Base-by-base conservation (phyloP, 768 basidiomycete genomes). In the Boletales sp. region DNA sequence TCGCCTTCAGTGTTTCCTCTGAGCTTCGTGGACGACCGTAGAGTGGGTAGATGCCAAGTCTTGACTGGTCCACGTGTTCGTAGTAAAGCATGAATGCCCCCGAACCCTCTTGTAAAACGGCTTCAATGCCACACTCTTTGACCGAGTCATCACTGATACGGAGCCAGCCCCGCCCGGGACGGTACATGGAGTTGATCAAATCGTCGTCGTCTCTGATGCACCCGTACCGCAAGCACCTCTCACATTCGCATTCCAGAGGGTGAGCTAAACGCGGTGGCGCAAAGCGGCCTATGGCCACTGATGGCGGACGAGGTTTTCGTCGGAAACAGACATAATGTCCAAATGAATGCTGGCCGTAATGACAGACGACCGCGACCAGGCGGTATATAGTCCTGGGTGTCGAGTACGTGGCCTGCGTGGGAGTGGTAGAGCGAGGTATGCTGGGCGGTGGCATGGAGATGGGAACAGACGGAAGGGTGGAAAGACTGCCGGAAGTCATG, bases 311-410 rank as follows among this genome's bases (percentile, higher is more conserved):
- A 1, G 94, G 94, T 68, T 87, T 90, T 41, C 94, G 77, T 14
- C 97, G 79, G 64, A 84, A 95, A 57, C 89, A 92, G 56, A 98
- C 81, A 64, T 95, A 99, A 64, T 99, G 95, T 6, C 95, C 95
- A 63, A 89, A 94, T 5, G 86, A 86, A 62, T 97, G 94, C 47
- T 85, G 82, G 13, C 95, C 95, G 63, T 85, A 95, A 68, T 98
- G 95, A 58, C 92, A 92, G 14, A 98, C 93, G 29, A 90, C 83
- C 10, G 90, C 84, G 2, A 83, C 69, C 32, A 98, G 79, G 40
- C 93, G 82, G 68, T 98, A 98, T 32, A 94, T 72, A n/a, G 83
- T 85, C 40, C 82, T 73, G n/a, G 78, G 74, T 2, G 68, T 59
- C 24, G 75, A 66, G 50, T 78, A 78, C 29, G 73, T 77, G 21